Evolutionary conservation across 768 basidiomycete species (phyloP).

Genomic region (Auriculariales sp.): DNA sequence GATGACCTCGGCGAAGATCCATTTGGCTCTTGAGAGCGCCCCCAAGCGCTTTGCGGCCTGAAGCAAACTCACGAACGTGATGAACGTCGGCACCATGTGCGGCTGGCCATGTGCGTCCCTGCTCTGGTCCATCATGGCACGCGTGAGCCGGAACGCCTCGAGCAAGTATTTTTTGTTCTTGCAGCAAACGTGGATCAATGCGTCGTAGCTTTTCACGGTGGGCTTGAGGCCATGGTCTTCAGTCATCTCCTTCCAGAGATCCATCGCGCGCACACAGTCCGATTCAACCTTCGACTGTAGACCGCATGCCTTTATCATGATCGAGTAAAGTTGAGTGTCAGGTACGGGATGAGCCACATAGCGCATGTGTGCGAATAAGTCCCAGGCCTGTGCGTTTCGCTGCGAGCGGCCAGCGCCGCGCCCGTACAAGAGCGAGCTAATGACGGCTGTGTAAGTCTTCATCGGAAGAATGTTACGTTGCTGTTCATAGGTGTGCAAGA

Average conservation of each 20-base stretch:
- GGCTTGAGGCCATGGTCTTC: constrained; percentile 50
- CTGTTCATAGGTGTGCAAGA: constrained; percentile 62
- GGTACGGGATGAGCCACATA: constrained; percentile 84
- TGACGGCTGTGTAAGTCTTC: constrained; percentile 56
- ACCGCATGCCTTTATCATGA: constrained; percentile 78
- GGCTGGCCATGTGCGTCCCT: constrained; percentile 43
- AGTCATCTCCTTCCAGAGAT: constrained; percentile 90
- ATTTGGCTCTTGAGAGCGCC: constrained; percentile 68
- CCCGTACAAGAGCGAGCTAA: constrained; percentile 40
- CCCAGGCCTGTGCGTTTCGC: constrained; percentile 74
- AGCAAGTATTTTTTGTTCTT: constrained; percentile 49
- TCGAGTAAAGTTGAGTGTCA: constrained; percentile 51
- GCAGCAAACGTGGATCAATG: constrained; percentile 71
- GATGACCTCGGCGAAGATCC: constrained; percentile 83
- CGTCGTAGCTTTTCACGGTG: constrained; percentile 57
- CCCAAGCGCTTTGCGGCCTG: constrained; percentile 82
- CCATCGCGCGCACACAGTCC: constrained; percentile 83
- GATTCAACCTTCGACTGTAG: constrained; percentile 20
- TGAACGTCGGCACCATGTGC: constrained; percentile 39
- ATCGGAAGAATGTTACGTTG: constrained; percentile 51
- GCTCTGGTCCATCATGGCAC: constrained; percentile 74
- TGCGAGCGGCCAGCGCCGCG: constrained; percentile 17
- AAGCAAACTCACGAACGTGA: constrained; percentile 71
- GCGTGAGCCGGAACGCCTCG: constrained; percentile 72
- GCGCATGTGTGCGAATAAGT: constrained; percentile 91